Base-by-base conservation (phyloP, 495 filamentous ascomycete genomes). In the Talaromyces wortmannii region DNA sequence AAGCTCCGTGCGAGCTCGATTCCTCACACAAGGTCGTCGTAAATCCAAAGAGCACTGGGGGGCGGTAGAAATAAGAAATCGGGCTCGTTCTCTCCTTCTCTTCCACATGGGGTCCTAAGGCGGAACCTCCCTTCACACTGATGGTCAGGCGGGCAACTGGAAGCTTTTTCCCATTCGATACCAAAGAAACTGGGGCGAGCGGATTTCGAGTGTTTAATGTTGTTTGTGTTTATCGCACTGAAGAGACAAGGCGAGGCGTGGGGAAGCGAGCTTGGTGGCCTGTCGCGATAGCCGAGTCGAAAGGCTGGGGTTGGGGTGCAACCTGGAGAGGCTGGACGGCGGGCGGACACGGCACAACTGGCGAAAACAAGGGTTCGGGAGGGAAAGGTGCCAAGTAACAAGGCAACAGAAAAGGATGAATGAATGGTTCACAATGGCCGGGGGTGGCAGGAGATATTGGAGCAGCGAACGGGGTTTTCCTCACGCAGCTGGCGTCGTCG, bases 11-110 rank as follows among this genome's bases (percentile, higher is more conserved):
- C 60, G 59, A 60, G 60, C 31, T 57, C 42, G 43, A 53, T 53
- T 46, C 23, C 52, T 53, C 42, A 42, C 52, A 17, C 48, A 45
- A 31, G 47, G 53, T 54, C 56, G 48, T 55, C 48, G 48, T 58
- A 31, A 56, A 57, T 50, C 58, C 55, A 49, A 60, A 52, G 65
- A 63, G 57, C 59, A 61, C 59, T 59, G 47, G 43, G 59, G 62
- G 63, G 68, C 61, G 61, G 61, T 63, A 68, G 69, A 63, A 68
- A 67, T 69, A 57, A 63, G 66, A 67, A 63, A 70, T 70, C 61
- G 71, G 55, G 65, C 67, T 63, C 72, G 74, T 66, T 76, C 72
- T 76, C 73, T 72, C 68, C 73, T 74, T 73, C 72, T 77, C 70
- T 75, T 76, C 70, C 68, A 75, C 74, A 77, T 77, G 68, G 71